These are phyloP conservation scores for Ophiostoma sp. DNA, from an alignment of 2,329 filamentous ascomycete genomes.

Conservation along the genomic window DNA sequence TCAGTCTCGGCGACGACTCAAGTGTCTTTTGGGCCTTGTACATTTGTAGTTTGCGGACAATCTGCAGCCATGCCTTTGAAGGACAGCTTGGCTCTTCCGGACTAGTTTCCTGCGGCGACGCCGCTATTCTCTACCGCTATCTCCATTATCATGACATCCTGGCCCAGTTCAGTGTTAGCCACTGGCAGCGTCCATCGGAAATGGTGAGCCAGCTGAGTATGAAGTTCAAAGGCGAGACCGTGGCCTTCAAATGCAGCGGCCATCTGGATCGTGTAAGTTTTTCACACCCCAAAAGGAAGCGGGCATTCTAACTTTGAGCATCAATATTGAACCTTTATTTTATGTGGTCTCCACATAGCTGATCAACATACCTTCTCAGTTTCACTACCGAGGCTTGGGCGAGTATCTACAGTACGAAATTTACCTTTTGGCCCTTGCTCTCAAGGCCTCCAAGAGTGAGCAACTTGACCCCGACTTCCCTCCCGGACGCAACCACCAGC, in stretches of 20 bases:
- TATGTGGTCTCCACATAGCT: neutral
- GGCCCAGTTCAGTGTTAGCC: conserved; percentile 33
- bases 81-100: conserved; percentile 13
- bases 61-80: conserved; percentile 31
- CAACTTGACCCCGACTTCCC: neutral
- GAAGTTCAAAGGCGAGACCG: neutral
- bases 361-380: neutral
- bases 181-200: conserved; percentile 32
- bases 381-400: neutral
- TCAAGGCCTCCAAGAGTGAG: conserved; percentile 8
- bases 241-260: conserved; percentile 14
- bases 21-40: conserved; percentile 26
- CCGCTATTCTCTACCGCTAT: conserved; percentile 34
- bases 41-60: conserved; percentile 24
- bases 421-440: neutral
- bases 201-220: conserved; percentile 2
- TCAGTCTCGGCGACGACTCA: conserved; percentile 21
- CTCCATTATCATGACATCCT: conserved; percentile 37
- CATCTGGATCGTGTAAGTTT: conserved; percentile 14
- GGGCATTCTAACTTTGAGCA: too few relatives aligned
- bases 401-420: conserved; percentile 23
- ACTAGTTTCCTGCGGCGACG: conserved; percentile 28
- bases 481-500: neutral
- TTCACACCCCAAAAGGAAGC: too few relatives aligned
- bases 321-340: neutral